Conservation (phyloP, 2,329 filamentous ascomycete species). For the Exophiala mesophila region DNA sequence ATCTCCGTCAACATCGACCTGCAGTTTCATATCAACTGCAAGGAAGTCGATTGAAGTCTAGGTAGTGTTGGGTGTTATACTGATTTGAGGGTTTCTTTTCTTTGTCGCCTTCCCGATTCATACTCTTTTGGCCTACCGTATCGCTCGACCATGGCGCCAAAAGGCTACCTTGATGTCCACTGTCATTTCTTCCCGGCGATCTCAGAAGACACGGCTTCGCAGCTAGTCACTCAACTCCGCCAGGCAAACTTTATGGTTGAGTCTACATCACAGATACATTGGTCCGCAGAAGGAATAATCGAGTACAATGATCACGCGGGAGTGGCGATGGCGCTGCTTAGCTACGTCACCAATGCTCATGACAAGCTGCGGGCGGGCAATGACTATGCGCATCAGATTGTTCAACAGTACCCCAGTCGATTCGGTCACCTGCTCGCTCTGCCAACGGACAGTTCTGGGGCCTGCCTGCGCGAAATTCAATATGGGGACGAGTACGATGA, state of each 20-base stretch:
- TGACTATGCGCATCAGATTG: constrained; percentile 6
- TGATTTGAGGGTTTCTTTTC: no score
- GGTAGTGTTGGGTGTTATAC: no score
- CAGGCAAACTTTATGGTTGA: neutral
- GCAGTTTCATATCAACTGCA: no score
- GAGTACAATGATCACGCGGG: neutral
- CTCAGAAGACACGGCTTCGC: neutral
- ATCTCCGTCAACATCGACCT: no score
- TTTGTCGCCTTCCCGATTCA: no score
- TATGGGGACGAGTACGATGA: neutral
- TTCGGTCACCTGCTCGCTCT: constrained; percentile 1
- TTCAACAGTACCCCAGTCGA: constrained; percentile 1
- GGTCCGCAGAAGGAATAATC: neutral
- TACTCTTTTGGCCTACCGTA: no score
- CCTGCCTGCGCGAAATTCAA: constrained; percentile 3
- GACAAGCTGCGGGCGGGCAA: constrained; percentile 4
- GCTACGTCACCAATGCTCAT: constrained; percentile 1
- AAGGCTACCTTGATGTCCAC: neutral
- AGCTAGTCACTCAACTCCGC: neutral
- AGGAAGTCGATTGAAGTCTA: no score
- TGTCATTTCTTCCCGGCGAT: neutral
- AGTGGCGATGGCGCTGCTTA: neutral
- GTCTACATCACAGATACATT: neutral
- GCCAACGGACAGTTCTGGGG: neutral
- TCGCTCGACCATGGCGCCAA: neutral